These are phyloP conservation scores for Lotus japonicus DNA, from an alignment of 306 rosid genomes.

Conservation along the genomic window DNA sequence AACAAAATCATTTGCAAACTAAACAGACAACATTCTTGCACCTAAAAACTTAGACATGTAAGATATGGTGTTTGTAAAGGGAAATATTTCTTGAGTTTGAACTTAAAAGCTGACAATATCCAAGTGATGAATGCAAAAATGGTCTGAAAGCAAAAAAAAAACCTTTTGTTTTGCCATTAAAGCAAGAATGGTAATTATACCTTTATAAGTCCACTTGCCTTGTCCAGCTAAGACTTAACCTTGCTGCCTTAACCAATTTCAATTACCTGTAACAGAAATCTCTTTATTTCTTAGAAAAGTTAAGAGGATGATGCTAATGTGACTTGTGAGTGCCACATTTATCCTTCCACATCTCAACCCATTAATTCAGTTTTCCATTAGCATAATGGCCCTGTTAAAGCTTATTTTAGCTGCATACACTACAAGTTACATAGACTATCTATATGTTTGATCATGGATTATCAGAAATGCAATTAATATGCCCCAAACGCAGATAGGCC, in stretches of 20 bases:
- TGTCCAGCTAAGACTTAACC: slow-evolving; percentile 86
- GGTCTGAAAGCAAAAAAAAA: neutral
- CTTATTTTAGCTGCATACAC: too few relatives aligned
- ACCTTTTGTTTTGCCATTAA: neutral
- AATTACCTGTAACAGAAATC: slow-evolving; percentile 48
- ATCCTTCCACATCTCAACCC: neutral
- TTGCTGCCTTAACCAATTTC: slow-evolving; percentile 87
- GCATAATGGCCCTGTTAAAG: too few relatives aligned
- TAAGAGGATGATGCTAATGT: neutral
- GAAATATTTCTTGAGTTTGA: neutral
- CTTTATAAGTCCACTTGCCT: slow-evolving; percentile 72
- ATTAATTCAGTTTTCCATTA: too few relatives aligned
- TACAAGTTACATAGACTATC: too few relatives aligned
- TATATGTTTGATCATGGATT: too few relatives aligned
- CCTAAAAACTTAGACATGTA: neutral
- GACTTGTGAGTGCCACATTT: neutral
- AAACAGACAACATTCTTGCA: too few relatives aligned
- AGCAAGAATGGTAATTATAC: slow-evolving; percentile 24
- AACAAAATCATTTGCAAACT: too few relatives aligned
- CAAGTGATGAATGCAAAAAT: neutral
- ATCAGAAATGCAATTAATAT: too few relatives aligned
- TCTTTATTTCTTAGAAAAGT: neutral
- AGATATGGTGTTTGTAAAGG: neutral
- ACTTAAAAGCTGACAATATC: neutral
- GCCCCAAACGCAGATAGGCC: too few relatives aligned